A percentile compares a stretch with the other conserved stretches of the same genome.
Evolutionary conservation across 805 yeast genomes (phyloP).

Genomic region (Nakazawaea holstii): DNA sequence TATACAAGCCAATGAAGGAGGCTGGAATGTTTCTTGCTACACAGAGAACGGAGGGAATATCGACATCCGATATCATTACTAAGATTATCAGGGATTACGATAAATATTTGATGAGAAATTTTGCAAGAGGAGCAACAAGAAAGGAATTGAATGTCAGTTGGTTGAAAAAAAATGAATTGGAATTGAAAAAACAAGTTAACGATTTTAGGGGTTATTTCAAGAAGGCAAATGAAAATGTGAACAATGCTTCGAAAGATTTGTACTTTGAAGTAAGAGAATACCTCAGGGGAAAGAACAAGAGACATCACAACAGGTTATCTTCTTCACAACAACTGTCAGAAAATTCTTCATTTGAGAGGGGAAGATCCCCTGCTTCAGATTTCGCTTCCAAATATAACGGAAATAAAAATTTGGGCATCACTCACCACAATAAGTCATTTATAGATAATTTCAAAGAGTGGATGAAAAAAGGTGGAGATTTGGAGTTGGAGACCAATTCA

Average conservation of each 20-base stretch:
- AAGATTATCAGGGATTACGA: conserved; percentile 94
- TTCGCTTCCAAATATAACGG: conserved; percentile 56
- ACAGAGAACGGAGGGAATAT: conserved; percentile 94
- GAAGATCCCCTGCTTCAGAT: conserved; percentile 57
- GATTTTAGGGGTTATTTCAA: conserved; percentile 86
- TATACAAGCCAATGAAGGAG: conserved; percentile 87
- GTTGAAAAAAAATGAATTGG: conserved; percentile 95
- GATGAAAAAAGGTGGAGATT: conserved; percentile 12
- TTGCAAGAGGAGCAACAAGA: conserved; percentile 95
- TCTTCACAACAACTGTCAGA: not conserved
- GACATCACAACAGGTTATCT: not conserved
- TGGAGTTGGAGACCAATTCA: conserved; percentile 3
- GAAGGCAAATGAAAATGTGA: conserved; percentile 61
- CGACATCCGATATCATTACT: conserved; percentile 94
- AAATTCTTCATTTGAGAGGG: conserved; percentile 2
- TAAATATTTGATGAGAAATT: conserved; percentile 92
- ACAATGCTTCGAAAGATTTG: conserved; percentile 73
- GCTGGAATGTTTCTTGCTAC: conserved; percentile 89
- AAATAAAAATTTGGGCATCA: conserved; percentile 4
- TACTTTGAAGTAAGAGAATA: conserved; percentile 82
- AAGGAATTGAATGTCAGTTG: conserved; percentile 95
- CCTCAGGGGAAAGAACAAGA: conserved; percentile 30
- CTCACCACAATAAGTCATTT: conserved; percentile 13
- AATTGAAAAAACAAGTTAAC: conserved; percentile 81
- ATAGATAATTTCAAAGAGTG: conserved; percentile 27